Conservation (phyloP, 345 rosid species). For the Boechera stricta region DNA sequence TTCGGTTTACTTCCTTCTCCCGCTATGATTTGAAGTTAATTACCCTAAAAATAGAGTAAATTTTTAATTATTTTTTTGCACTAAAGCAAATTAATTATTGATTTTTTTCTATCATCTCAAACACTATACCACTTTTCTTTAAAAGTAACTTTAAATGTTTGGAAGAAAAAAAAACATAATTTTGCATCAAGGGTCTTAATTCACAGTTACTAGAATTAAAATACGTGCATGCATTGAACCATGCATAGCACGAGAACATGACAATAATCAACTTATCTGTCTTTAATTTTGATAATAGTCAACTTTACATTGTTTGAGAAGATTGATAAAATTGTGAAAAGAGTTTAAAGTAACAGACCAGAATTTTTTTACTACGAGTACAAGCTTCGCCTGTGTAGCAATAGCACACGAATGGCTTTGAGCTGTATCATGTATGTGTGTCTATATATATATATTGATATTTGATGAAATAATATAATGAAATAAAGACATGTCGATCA, state of each 20-base stretch:
- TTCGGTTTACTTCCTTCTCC: slow-evolving; percentile 16
- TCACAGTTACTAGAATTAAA: not conserved
- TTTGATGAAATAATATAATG: not conserved
- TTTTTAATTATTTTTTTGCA: no score
- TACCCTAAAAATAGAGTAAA: not conserved
- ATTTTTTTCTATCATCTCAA: not conserved
- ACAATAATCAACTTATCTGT: not conserved
- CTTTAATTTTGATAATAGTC: no score
- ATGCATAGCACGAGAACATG: not conserved
- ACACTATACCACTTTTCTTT: no score
- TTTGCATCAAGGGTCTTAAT: not conserved
- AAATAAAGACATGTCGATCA: not conserved
- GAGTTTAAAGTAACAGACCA: not conserved
- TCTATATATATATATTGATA: no score
- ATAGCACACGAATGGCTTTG: not conserved
- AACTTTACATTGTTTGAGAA: no score
- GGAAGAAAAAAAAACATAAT: not conserved
- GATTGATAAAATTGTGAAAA: not conserved
- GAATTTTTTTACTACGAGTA: not conserved
- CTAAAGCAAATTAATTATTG: not conserved
- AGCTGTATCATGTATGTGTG: not conserved
- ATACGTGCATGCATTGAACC: not conserved
- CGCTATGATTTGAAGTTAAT: slow-evolving; percentile 14
- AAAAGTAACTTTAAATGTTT: not conserved
- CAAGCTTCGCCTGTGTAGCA: not conserved